phyloP scores from a whole-genome alignment of 2,329 filamentous ascomycete species.

The Diaporthe sp. region DNA sequence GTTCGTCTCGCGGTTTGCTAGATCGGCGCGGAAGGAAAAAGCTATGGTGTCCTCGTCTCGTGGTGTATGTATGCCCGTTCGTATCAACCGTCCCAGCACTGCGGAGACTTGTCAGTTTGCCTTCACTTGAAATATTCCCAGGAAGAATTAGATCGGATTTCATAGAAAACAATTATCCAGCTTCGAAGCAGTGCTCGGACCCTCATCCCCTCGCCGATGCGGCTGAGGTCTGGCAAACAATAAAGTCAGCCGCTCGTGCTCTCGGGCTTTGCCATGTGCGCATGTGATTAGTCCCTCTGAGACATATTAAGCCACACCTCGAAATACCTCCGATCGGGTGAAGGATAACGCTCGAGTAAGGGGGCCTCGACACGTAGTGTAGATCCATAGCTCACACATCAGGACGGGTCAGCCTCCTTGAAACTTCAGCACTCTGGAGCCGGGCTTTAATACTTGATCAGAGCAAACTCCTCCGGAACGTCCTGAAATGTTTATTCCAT shows the following conservation, averaged over 20 bases:
- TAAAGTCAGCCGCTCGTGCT: not conserved
- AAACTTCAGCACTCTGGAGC: not conserved
- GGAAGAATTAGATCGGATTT: too few relatives aligned
- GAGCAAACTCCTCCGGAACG: not conserved
- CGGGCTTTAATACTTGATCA: not conserved
- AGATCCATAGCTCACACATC: not conserved
- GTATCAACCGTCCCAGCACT: not conserved
- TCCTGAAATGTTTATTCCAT: not conserved
- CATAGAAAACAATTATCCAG: not conserved
- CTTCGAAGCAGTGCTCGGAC: not conserved
- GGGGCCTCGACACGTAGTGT: not conserved
- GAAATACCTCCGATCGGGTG: not conserved
- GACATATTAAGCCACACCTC: not conserved
- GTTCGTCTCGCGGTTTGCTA: not conserved
- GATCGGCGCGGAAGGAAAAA: not conserved
- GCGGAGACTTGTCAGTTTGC: not conserved
- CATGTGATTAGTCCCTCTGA: not conserved
- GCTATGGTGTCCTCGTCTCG: not conserved
- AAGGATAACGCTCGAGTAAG: not conserved
- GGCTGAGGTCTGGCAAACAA: not conserved
- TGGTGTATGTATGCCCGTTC: not conserved
- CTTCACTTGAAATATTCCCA: not conserved
- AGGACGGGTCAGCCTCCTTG: not conserved
- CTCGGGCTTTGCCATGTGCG: not conserved
- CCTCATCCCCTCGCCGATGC: not conserved